Percentiles rank a stretch among this genome's conserved stretches.
These are phyloP conservation scores for Tremellales sp. DNA, from an alignment of 1,284 basidiomycete genomes.

Conservation along the genomic window DNA sequence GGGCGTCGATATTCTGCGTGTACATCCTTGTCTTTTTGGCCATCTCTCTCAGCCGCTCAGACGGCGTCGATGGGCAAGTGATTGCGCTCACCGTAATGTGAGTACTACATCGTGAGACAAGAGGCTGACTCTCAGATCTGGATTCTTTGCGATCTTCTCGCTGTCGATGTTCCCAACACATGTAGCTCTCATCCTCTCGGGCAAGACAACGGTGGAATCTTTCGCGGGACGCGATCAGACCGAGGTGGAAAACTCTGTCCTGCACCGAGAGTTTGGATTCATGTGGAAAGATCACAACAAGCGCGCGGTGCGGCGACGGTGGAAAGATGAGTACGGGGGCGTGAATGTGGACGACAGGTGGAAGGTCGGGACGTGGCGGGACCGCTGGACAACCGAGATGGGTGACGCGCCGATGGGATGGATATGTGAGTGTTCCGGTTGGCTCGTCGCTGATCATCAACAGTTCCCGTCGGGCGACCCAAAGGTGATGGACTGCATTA, in stretches of 20 bases:
- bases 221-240: slow-evolving; percentile 33
- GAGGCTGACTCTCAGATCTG: slow-evolving; percentile 25
- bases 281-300: slow-evolving; percentile 26
- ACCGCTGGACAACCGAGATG: slow-evolving; percentile 43
- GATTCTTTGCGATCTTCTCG: slow-evolving; percentile 41
- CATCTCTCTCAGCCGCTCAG: slow-evolving; percentile 16
- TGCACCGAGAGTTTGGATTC: slow-evolving; percentile 35
- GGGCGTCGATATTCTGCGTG: slow-evolving; percentile 37
- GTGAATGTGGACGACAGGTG: slow-evolving; percentile 39
- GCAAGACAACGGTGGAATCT: slow-evolving; percentile 41
- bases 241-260: slow-evolving; percentile 30
- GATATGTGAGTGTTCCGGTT: slow-evolving; percentile 35
- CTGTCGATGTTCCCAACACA: slow-evolving; percentile 37
- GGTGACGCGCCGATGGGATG: slow-evolving; percentile 33
- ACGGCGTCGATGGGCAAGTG: slow-evolving; percentile 36
- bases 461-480: slow-evolving; percentile 44
- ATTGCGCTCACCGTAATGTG: slow-evolving; percentile 39
- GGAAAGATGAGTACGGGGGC: slow-evolving; percentile 45
- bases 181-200: slow-evolving; percentile 32
- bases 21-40: slow-evolving; percentile 35
- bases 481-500: slow-evolving; percentile 41
- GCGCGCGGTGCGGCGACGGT: slow-evolving; percentile 22
- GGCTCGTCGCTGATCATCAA: not conserved
- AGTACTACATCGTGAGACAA: slow-evolving; percentile 10
- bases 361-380: slow-evolving; percentile 27